These are phyloP conservation scores for Penicillium ochrochloron DNA, from an alignment of 495 filamentous ascomycete species.

Conservation along the genomic window DNA sequence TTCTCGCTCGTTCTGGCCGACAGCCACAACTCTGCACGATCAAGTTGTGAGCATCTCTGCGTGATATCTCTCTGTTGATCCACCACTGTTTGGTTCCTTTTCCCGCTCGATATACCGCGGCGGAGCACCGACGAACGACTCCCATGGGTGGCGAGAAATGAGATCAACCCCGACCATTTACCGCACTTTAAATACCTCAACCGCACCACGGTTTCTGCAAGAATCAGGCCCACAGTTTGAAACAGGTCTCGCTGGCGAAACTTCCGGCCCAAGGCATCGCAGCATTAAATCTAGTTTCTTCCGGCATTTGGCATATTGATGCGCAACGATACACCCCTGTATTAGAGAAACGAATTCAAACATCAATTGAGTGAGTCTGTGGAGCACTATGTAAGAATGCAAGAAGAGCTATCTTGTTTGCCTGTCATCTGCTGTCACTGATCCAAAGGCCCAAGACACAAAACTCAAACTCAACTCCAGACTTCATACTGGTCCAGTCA, in stretches of 20 bases:
- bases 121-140: no score
- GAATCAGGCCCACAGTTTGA: no score
- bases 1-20: background rate
- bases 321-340: background rate
- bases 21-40: background rate
- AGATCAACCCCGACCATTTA: conserved; percentile 10
- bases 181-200: background rate
- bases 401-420: background rate
- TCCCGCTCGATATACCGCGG: background rate
- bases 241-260: background rate
- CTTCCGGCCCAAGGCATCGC: background rate
- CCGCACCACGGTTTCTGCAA: no score
- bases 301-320: background rate
- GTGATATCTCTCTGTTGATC: background rate
- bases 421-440: background rate
- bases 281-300: background rate
- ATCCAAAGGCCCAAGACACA: background rate
- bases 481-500: background rate
- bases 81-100: no score
- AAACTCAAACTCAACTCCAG: conserved; percentile 1
- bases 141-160: background rate
- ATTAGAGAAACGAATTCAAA: background rate
- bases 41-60: background rate
- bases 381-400: background rate
- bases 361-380: background rate